Conservation (phyloP, 1,139 yeast species). For the Suhomyces chickasaworum region DNA sequence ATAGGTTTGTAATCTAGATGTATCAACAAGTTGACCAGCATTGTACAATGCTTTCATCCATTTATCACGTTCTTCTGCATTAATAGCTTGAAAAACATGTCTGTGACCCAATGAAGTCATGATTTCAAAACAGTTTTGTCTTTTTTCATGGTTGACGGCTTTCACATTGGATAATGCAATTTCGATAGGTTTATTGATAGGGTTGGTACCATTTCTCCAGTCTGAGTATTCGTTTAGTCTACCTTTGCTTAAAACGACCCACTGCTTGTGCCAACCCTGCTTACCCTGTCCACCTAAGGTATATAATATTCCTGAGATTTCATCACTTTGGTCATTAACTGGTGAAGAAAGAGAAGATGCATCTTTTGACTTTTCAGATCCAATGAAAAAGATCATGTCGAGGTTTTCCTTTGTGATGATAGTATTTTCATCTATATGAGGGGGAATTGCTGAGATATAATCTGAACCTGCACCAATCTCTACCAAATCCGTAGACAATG, state of each 20-base stretch:
- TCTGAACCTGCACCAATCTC: not conserved
- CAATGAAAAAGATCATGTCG: conserved; percentile 31
- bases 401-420: conserved; percentile 31
- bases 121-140: conserved; percentile 72
- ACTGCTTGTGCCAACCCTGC: conserved; percentile 87
- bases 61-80: conserved; percentile 63
- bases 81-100: conserved; percentile 76
- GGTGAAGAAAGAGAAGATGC: conserved; percentile 6
- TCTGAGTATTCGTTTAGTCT: conserved; percentile 72
- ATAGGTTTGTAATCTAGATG: conserved; percentile 24
- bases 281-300: conserved; percentile 74
- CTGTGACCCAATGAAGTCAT: conserved; percentile 69
- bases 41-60: conserved; percentile 67
- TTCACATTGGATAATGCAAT: conserved; percentile 71
- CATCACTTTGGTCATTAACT: conserved; percentile 29
- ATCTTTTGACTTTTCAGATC: conserved; percentile 4
- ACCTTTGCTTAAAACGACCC: conserved; percentile 77
- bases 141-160: conserved; percentile 48
- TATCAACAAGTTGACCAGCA: conserved; percentile 48
- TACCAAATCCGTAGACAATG: not conserved
- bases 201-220: conserved; percentile 73
- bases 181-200: conserved; percentile 71
- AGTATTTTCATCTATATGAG: conserved; percentile 6
- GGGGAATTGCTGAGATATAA: not conserved
- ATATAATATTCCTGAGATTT: conserved; percentile 60